Percentiles rank a stretch among this genome's conserved stretches.
Conservation (phyloP, 139 green algal genomes). For the Coccomyxa sp. region DNA sequence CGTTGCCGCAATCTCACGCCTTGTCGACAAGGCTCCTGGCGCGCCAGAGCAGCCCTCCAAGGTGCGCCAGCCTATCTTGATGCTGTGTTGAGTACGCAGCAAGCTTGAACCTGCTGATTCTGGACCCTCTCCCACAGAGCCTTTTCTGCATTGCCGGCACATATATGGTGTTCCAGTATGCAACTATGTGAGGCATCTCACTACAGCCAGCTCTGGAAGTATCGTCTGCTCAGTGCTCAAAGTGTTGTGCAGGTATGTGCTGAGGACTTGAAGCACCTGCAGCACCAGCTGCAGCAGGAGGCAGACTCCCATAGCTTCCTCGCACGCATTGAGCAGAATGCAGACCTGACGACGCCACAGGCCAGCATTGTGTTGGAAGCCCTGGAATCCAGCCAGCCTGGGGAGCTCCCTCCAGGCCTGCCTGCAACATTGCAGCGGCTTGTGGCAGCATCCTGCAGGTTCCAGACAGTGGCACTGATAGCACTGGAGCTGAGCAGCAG, state of each 20-base stretch:
- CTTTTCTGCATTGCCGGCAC: not conserved
- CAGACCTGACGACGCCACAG: not conserved
- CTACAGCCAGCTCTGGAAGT: not conserved
- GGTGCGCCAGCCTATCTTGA: too few relatives aligned
- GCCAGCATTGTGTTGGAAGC: not conserved
- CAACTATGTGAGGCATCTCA: not conserved
- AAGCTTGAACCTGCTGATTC: too few relatives aligned
- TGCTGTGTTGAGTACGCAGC: too few relatives aligned
- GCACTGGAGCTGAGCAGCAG: too few relatives aligned
- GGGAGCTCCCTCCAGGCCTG: not conserved
- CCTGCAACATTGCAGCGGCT: not conserved
- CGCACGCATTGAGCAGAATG: not conserved
- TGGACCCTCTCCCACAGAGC: not conserved
- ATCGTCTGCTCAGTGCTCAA: not conserved
- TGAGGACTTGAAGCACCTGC: not conserved
- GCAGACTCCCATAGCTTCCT: not conserved
- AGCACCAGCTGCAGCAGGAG: not conserved
- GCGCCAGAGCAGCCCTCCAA: not conserved
- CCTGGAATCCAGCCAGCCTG: not conserved
- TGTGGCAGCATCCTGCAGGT: not conserved
- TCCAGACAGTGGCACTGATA: not conserved
- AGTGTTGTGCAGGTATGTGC: not conserved
- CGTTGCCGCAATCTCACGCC: not conserved
- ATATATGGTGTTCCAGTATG: not conserved
- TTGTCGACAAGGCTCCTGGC: not conserved